Evolutionary conservation across 306 rosid genomes (phyloP).

Genomic region (Gillenia trifoliata): DNA sequence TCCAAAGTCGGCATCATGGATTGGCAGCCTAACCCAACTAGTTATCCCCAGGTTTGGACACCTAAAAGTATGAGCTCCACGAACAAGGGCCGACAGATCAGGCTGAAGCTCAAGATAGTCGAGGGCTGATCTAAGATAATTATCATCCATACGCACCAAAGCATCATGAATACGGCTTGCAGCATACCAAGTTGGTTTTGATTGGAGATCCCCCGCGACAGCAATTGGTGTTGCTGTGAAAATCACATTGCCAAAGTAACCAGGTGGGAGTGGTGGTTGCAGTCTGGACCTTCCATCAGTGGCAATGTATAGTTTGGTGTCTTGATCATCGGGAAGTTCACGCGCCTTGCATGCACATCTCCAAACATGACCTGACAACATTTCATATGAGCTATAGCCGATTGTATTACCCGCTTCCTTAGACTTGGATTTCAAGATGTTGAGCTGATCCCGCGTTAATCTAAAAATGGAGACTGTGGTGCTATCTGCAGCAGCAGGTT

Average conservation of each 20-base stretch:
- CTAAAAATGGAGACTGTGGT: conserved; percentile 54
- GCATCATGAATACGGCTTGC: conserved; percentile 73
- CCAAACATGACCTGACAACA: conserved; percentile 88
- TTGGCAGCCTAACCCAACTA: conserved; percentile 88
- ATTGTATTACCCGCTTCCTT: conserved; percentile 59
- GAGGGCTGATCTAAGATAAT: conserved; percentile 73
- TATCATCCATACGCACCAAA: conserved; percentile 55
- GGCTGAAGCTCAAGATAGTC: conserved; percentile 85
- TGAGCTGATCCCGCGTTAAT: conserved; percentile 58
- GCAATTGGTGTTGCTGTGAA: conserved; percentile 78
- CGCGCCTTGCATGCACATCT: conserved; percentile 62
- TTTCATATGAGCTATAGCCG: conserved; percentile 72
- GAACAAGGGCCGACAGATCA: conserved; percentile 70
- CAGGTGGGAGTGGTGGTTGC: conserved; percentile 73
- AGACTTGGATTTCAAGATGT: conserved; percentile 54
- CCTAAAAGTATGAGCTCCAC: conserved; percentile 76
- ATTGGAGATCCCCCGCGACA: conserved; percentile 54
- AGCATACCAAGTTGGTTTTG: conserved; percentile 79
- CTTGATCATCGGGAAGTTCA: conserved; percentile 62
- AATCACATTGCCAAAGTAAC: conserved; percentile 85
- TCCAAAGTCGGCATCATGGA: conserved; percentile 92
- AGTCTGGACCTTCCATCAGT: conserved; percentile 83
- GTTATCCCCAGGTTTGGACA: conserved; percentile 94
- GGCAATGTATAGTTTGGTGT: conserved; percentile 69
- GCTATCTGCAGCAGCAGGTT: conserved; percentile 23